Conservation (phyloP, 75 land plant species). For the Gnetum montanum region DNA sequence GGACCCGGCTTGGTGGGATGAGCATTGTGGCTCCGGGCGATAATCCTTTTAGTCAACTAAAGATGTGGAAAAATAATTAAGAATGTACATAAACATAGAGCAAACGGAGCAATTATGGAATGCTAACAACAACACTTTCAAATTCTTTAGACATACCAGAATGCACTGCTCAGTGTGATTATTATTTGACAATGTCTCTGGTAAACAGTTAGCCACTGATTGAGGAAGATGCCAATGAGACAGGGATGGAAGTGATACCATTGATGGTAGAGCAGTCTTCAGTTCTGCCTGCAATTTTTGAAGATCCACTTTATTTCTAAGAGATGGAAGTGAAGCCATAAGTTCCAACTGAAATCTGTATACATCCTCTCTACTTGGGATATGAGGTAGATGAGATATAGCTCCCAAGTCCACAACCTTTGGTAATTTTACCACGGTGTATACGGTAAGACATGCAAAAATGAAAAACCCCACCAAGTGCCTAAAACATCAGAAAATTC, state of each 20-base stretch:
- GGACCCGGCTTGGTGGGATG: no score
- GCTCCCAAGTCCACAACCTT: slow-evolving; percentile 52
- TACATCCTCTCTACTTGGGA: slow-evolving; percentile 35
- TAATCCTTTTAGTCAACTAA: no score
- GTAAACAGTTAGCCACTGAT: slow-evolving; percentile 50
- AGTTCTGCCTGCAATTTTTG: slow-evolving; percentile 41
- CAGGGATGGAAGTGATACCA: slow-evolving; percentile 37
- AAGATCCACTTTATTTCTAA: slow-evolving; percentile 49
- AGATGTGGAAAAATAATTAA: no score
- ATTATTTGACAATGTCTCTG: slow-evolving; percentile 33
- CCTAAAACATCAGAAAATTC: slow-evolving; percentile 31
- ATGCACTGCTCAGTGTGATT: slow-evolving; percentile 50
- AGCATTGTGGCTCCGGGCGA: no score
- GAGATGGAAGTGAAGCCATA: slow-evolving; percentile 46
- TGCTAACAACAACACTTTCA: no score
- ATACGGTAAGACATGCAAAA: slow-evolving; percentile 78
- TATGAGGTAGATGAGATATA: slow-evolving; percentile 36
- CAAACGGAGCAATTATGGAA: no score
- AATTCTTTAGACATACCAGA: slow-evolving; percentile 63
- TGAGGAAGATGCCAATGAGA: slow-evolving; percentile 46
- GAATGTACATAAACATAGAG: no score
- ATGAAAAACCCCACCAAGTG: slow-evolving; percentile 90
- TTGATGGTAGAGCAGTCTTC: slow-evolving; percentile 32
- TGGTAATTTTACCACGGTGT: slow-evolving; percentile 68
- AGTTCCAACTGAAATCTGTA: slow-evolving; percentile 44